Conservation (phyloP, 768 basidiomycete genomes). For the Trametes maxima region DNA sequence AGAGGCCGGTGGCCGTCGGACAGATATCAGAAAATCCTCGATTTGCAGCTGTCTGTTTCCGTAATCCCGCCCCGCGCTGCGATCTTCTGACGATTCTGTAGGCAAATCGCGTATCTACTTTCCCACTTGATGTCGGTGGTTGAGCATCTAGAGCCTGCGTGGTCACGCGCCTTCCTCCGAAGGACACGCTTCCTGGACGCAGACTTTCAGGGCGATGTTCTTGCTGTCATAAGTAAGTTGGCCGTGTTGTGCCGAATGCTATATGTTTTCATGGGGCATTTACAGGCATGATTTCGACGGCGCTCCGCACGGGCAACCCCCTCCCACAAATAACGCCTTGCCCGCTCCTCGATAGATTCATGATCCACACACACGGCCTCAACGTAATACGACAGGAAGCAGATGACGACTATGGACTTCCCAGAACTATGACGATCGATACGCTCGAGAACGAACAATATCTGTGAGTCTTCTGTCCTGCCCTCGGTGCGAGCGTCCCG, state of each 20-base stretch:
- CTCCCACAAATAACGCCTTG: constrained; percentile 88
- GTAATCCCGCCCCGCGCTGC: neutral
- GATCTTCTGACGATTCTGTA: constrained; percentile 29
- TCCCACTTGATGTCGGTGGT: constrained; percentile 76
- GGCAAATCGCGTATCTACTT: constrained; percentile 68
- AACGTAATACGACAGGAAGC: constrained; percentile 70
- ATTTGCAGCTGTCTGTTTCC: constrained; percentile 62
- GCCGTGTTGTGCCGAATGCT: neutral
- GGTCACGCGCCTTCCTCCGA: constrained; percentile 75
- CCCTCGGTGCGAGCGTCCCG: neutral
- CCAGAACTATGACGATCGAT: constrained; percentile 67
- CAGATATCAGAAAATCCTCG: constrained; percentile 68
- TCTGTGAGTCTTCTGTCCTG: constrained; percentile 48
- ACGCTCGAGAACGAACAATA: constrained; percentile 81
- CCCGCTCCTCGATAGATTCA: constrained; percentile 54
- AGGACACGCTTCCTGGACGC: constrained; percentile 76
- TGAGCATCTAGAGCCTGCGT: constrained; percentile 71
- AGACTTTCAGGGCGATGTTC: constrained; percentile 81
- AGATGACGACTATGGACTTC: constrained; percentile 76
- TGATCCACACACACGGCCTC: constrained; percentile 55
- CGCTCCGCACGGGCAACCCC: constrained; percentile 71
- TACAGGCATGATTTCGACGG: constrained; percentile 73
- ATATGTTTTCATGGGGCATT: neutral
- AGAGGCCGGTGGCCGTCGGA: constrained; percentile 80
- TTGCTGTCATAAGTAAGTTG: constrained; percentile 74